Evolutionary conservation across 2,329 filamentous ascomycete genomes (phyloP), one percentile per base, ranked within the genome.

Genomic region (Aspergillus texensis): DNA sequence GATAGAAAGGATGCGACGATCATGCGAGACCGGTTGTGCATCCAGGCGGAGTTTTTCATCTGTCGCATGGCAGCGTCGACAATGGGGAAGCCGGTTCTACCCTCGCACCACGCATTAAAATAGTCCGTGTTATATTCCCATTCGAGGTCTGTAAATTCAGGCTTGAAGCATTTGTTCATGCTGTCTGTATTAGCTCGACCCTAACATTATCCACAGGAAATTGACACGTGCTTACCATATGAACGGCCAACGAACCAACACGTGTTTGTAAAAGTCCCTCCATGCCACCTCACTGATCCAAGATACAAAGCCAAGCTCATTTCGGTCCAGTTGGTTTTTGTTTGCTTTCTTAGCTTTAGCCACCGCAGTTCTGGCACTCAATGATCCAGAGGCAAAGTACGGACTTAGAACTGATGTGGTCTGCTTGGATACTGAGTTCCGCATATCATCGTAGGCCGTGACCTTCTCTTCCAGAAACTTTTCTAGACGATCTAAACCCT

Each of bases 51-150:
- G 21, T 85, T 75, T 12, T 83, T 84, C 8, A 94, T 75, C 77
- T 96, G 92, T 10, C 93, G 86, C 91, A 96, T 95, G 1, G 91
- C 91, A 0, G 93, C 93, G 72, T 96, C 92, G 26, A 96, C 90
- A 54, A 96, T 90, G 0, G 93, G 93, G 71, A 88, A 94, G 0
- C 93, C 93, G 0, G 93, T 96, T 39, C 80, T 83, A 8, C 92
- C 93, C 39, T 88, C 79, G 45, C 85, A 87, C 93, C 94, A 97
- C 3, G 88, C 88, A 1, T 83, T 70, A 78, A 97, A 95, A 24
- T 89, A 83, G 1, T 85, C 82, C 11, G 81, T 71, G 71, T 93
- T 82, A 75, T 94, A 93, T 58, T 93, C 91, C 93, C 93, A 97
- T 57, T 86, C 79, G 55, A 97, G 89, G 69, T 94, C 89, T 52